These are phyloP conservation scores for Pyrenopolyporus hunteri DNA, from an alignment of 495 filamentous ascomycete genomes.

Conservation along the genomic window DNA sequence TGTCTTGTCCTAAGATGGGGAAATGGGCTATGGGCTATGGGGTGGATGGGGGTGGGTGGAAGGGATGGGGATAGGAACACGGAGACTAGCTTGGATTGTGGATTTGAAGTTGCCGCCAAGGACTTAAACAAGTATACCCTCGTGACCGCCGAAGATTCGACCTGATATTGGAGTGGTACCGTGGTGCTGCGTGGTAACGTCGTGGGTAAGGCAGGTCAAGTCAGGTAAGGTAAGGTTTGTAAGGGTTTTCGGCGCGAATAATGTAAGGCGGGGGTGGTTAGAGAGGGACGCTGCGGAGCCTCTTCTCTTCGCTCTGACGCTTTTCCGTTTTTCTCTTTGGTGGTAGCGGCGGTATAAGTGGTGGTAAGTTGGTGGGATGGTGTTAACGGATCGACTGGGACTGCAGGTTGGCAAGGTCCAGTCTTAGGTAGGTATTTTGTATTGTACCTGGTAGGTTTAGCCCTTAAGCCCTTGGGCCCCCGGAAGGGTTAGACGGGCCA, in stretches of 20 bases:
- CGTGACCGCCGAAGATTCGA: slow-evolving; percentile 35
- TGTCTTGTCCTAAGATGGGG: slow-evolving; percentile 8
- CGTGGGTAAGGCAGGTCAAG: slow-evolving; percentile 33
- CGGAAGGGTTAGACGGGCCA: too few relatives aligned
- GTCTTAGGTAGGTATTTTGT: too few relatives aligned
- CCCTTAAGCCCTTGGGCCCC: too few relatives aligned
- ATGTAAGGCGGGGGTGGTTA: slow-evolving; percentile 33
- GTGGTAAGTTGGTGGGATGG: not conserved
- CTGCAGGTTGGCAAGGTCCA: not conserved
- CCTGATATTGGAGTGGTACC: slow-evolving; percentile 34
- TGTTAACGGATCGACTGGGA: not conserved
- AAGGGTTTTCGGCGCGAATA: slow-evolving; percentile 40
- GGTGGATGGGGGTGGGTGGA: not conserved
- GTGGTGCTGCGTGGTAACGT: slow-evolving; percentile 33
- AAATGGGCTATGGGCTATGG: not conserved
- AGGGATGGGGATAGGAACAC: slow-evolving; percentile 23
- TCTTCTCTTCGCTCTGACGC: slow-evolving; percentile 15
- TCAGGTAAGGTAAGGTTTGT: slow-evolving; percentile 30
- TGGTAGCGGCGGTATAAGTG: not conserved
- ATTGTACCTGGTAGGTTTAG: too few relatives aligned
- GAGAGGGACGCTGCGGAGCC: slow-evolving; percentile 36
- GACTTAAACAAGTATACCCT: slow-evolving; percentile 33
- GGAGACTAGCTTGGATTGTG: slow-evolving; percentile 33
- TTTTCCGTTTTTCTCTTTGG: slow-evolving; percentile 2
- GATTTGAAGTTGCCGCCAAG: slow-evolving; percentile 34